Evolutionary conservation across 169 alveolate species (phyloP).

Genomic region (Theileria annulata): DNA sequence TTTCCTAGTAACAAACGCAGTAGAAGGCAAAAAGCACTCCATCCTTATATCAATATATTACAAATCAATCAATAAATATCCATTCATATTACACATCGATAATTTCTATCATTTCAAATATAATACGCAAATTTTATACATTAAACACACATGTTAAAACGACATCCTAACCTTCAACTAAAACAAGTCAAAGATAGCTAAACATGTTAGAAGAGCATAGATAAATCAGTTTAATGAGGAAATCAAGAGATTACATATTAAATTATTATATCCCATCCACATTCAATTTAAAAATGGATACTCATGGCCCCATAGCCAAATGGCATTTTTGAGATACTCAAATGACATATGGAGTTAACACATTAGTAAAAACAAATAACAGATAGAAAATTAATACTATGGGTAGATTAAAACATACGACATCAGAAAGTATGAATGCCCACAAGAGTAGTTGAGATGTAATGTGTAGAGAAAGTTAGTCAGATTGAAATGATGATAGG

Average conservation of each 20-base stretch:
- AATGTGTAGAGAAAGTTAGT: constrained; percentile 20
- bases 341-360: constrained; percentile 1
- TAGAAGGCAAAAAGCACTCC: constrained; percentile 18
- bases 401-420: not conserved
- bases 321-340: not conserved
- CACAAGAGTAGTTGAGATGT: not conserved
- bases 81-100: not conserved
- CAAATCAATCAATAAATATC: constrained; percentile 6
- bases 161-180: not conserved
- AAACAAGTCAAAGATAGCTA: not conserved
- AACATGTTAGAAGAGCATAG: constrained; percentile 12
- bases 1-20: constrained; percentile 12
- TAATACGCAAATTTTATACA: constrained; percentile 6
- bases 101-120: not conserved
- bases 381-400: not conserved
- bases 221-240: not conserved
- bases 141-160: constrained; percentile 16
- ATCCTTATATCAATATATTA: constrained; percentile 2
- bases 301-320: constrained; percentile 11
- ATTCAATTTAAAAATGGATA: not conserved
- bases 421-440: not conserved
- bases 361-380: not conserved
- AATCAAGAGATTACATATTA: not conserved
- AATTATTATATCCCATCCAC: not conserved
- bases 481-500: constrained; percentile 27